Conservation (phyloP, 768 basidiomycete genomes). For the Lenzites betulinus region DNA sequence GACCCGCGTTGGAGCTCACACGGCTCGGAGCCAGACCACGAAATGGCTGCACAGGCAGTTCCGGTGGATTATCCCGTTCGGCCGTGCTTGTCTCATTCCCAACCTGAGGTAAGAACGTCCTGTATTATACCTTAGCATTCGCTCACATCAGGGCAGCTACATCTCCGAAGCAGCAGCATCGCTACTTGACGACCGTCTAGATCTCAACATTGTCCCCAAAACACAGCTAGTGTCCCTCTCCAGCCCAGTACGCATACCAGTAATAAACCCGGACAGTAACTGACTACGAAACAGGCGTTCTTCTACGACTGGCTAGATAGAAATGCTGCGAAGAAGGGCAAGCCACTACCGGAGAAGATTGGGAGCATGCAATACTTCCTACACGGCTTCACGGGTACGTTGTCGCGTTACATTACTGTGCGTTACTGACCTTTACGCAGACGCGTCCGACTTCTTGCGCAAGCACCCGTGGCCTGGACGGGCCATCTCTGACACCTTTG, state of each 20-base stretch:
- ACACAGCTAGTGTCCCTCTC: slow-evolving; percentile 84
- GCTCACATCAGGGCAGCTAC: slow-evolving; percentile 51
- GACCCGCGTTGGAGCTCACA: neutral
- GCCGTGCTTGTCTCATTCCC: slow-evolving; percentile 85
- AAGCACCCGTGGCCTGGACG: slow-evolving; percentile 89
- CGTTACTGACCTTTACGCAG: slow-evolving; percentile 37
- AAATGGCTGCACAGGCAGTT: slow-evolving; percentile 91
- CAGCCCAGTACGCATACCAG: slow-evolving; percentile 49
- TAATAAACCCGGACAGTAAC: neutral
- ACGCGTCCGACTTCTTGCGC: slow-evolving; percentile 85
- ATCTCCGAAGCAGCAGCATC: slow-evolving; percentile 90
- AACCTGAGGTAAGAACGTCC: slow-evolving; percentile 64
- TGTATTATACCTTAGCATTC: neutral
- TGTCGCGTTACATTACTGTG: neutral
- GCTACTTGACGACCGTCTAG: slow-evolving; percentile 71
- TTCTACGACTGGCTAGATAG: slow-evolving; percentile 93
- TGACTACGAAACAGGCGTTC: slow-evolving; percentile 58
- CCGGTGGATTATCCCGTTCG: slow-evolving; percentile 89
- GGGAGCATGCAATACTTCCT: slow-evolving; percentile 91
- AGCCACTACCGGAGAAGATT: slow-evolving; percentile 82
- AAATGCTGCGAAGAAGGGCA: slow-evolving; percentile 79
- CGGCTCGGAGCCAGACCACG: slow-evolving; percentile 57
- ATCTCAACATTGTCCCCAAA: slow-evolving; percentile 79
- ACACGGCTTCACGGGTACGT: slow-evolving; percentile 73
- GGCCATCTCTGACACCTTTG: slow-evolving; percentile 81